Evolutionary conservation across 805 yeast genomes (phyloP), one percentile per base, ranked within the genome.

Genomic region (Candida qinlingensis): DNA sequence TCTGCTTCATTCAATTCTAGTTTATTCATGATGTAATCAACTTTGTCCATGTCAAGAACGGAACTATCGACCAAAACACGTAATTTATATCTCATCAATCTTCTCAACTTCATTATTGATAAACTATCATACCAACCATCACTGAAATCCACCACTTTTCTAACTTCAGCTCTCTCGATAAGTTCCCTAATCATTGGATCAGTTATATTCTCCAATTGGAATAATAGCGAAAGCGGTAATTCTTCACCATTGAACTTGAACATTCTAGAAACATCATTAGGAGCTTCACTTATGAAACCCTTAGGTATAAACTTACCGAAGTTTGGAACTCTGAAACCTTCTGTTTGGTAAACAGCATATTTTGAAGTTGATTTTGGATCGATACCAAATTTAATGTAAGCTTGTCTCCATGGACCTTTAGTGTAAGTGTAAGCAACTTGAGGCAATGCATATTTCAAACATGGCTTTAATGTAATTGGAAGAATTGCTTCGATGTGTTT

Each of bases 321-420:
- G 42, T 63, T 60, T 42, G 63, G 50, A 27, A 55, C 51, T 46
- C 59, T 76, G 68, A 91, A 94, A 47, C 87, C 83, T 65, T 91
- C 97, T 25, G 91, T 84, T 67, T 94, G 99, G 62, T 80, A 89
- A 34, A 65, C 66, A 50, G 87, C 83, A 56, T 73, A 83, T 10
- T 70, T 62, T 1, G 67, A 58, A 42, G 84, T 80, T 2, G 66
- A 57, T 39, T 77, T 69, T 0, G 98, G 97, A 65, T 92, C 87
- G 37, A 82, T 73, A 1, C 97, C 97, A 55, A 82, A 80, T 54
- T 71, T 77, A 41, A 90, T 81, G 62, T 85, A 89, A 9, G 94
- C 80, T 51, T 88, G 89, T 57, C 98, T 76, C 96, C 96, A 94
- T 0, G 98, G 99, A 0, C 99, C 99, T 59, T 85, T 86, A 36